A percentile compares a stretch with the other conserved stretches of the same genome.
Evolutionary conservation across 345 rosid species (phyloP).

Genomic region (Lenwebbia sp.): DNA sequence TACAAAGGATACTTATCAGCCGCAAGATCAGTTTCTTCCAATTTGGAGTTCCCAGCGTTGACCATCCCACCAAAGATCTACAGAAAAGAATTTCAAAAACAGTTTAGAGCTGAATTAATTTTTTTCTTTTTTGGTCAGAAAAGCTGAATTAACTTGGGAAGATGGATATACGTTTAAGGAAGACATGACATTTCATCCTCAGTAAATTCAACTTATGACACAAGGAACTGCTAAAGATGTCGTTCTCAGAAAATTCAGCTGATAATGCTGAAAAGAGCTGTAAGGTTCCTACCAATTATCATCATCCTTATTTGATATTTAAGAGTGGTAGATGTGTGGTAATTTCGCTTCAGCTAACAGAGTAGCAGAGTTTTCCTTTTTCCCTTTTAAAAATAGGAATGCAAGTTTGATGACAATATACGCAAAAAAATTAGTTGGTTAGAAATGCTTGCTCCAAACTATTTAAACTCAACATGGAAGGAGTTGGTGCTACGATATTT

Average conservation of each 20-base stretch:
- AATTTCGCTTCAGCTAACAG: not conserved
- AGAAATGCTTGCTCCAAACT: not conserved
- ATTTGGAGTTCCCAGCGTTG: constrained; percentile 67
- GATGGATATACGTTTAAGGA: not conserved
- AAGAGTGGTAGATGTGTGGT: not conserved
- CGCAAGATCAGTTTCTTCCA: constrained; percentile 51
- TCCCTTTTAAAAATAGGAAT: not conserved
- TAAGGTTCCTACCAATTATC: not conserved
- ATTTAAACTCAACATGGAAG: not conserved
- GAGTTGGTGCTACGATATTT: not conserved
- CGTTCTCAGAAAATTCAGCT: not conserved
- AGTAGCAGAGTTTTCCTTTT: not conserved
- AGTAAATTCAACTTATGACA: not conserved
- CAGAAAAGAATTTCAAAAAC: not conserved
- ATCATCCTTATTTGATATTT: not conserved
- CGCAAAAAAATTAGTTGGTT: not conserved
- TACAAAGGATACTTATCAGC: constrained; percentile 77
- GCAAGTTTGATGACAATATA: not conserved
- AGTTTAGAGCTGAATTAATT: not conserved
- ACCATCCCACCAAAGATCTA: constrained; percentile 92
- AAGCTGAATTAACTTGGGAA: not conserved
- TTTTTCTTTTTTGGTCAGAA: no score
- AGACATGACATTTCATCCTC: not conserved
- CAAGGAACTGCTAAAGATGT: not conserved
- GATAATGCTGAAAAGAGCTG: not conserved